A percentile compares a stretch with the other conserved stretches of the same genome.
Conservation (phyloP, 805 yeast species). For the Teunomyces pallodes region DNA sequence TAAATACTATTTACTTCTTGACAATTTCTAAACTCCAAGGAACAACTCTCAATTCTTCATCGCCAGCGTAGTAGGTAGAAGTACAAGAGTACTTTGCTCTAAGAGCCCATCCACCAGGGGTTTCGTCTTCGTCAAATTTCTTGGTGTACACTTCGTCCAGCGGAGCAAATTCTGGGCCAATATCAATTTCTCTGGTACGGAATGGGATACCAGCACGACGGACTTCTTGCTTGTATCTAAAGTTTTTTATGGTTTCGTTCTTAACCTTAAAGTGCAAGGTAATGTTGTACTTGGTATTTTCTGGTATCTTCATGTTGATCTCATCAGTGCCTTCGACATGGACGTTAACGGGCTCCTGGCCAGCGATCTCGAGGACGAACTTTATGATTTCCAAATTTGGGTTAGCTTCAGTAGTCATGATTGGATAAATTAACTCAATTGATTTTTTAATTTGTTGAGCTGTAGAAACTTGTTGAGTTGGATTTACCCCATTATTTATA, state of each 20-base stretch:
- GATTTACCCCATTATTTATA: conserved; percentile 1
- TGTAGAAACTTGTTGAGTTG: not conserved
- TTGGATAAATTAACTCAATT: not conserved
- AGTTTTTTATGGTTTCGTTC: conserved; percentile 25
- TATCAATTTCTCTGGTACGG: conserved; percentile 24
- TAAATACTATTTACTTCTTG: conserved; percentile 16
- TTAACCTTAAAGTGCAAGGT: conserved; percentile 33
- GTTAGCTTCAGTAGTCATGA: conserved; percentile 15
- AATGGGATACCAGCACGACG: conserved; percentile 35
- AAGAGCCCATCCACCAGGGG: conserved; percentile 39
- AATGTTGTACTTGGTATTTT: conserved; percentile 30
- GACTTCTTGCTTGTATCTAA: conserved; percentile 35
- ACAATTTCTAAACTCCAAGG: conserved; percentile 38
- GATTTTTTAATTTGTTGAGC: not conserved
- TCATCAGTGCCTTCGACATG: conserved; percentile 26
- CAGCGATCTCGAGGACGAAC: conserved; percentile 30
- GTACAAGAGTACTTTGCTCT: conserved; percentile 33
- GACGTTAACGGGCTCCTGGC: conserved; percentile 21
- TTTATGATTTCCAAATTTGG: conserved; percentile 34
- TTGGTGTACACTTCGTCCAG: conserved; percentile 31
- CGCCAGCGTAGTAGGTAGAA: conserved; percentile 34
- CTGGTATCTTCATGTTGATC: conserved; percentile 34
- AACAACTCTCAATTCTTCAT: conserved; percentile 22
- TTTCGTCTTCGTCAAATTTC: conserved; percentile 30
- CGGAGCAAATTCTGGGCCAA: conserved; percentile 34